These are phyloP conservation scores for Calonectria henricotiae DNA, from an alignment of 2,329 filamentous ascomycete species.

Conservation along the genomic window DNA sequence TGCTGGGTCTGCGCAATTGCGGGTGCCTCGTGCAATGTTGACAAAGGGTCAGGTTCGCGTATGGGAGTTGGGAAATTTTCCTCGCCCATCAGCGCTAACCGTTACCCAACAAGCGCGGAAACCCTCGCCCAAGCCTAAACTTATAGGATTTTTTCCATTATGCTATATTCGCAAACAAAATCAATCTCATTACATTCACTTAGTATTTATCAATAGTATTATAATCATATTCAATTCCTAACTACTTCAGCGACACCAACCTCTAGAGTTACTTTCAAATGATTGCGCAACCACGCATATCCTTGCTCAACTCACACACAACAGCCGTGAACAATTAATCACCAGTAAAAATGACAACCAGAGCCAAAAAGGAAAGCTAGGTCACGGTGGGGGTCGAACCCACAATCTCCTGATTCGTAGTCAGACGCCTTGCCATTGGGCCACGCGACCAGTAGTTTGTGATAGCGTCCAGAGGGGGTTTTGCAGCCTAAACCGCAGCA, in stretches of 20 bases:
- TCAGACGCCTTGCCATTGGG: constrained; percentile 57
- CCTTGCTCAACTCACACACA: constrained; percentile 8
- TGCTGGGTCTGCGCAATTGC: constrained; percentile 22
- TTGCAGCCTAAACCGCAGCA: not conserved
- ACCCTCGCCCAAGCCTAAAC: not conserved
- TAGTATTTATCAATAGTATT: not conserved
- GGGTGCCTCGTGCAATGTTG: constrained; percentile 22
- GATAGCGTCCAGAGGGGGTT: not conserved
- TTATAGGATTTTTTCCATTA: not conserved
- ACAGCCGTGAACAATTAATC: not conserved
- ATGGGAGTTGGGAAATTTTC: constrained; percentile 35
- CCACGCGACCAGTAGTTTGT: constrained; percentile 42
- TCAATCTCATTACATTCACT: too few relatives aligned
- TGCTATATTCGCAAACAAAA: not conserved
- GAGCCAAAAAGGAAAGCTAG: constrained; percentile 15
- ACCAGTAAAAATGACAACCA: constrained; percentile 8
- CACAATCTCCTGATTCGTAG: constrained; percentile 57
- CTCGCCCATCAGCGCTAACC: constrained; percentile 32
- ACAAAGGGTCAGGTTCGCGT: constrained; percentile 19
- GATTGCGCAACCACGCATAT: not conserved
- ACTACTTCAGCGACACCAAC: too few relatives aligned
- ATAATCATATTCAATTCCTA: not conserved
- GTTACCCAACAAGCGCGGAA: constrained; percentile 23
- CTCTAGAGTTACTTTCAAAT: not conserved
- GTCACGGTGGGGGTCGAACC: constrained; percentile 54